These are phyloP conservation scores for Verticillium nonalfalfae DNA, from an alignment of 2,329 filamentous ascomycete genomes.

Conservation along the genomic window DNA sequence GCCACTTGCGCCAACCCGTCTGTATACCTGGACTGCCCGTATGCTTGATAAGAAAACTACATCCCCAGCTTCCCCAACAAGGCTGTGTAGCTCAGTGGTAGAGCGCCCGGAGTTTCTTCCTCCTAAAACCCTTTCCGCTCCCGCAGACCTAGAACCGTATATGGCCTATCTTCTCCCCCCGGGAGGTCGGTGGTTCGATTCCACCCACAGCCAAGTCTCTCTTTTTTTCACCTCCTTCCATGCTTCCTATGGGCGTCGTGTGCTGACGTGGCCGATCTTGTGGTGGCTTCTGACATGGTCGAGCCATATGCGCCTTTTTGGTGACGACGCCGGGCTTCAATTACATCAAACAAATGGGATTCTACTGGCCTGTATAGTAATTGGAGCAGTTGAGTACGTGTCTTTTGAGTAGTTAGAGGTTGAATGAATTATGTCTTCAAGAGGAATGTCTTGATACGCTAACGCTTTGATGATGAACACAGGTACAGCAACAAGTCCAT, in stretches of 20 bases:
- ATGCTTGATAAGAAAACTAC: not conserved
- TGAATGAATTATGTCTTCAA: no score
- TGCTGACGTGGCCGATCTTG: no score
- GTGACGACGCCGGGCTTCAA: no score
- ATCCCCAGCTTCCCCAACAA: not conserved
- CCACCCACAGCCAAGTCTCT: not conserved
- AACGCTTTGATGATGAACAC: no score
- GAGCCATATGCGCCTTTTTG: no score
- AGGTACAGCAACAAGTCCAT: no score
- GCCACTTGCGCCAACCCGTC: not conserved
- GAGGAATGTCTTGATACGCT: no score
- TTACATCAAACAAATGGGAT: no score
- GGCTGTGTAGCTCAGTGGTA: not conserved
- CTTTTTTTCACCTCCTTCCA: not conserved
- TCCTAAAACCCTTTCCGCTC: not conserved
- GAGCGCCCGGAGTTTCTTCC: not conserved
- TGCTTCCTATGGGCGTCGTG: not conserved
- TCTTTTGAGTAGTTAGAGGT: no score
- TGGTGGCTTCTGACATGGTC: no score
- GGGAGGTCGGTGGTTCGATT: not conserved
- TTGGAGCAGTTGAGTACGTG: no score
- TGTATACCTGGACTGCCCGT: not conserved
- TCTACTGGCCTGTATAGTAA: no score
- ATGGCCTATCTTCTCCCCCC: not conserved
- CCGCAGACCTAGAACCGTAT: not conserved